Evolutionary conservation across 768 basidiomycete genomes (phyloP).

Genomic region (Termitomyces titanicus): DNA sequence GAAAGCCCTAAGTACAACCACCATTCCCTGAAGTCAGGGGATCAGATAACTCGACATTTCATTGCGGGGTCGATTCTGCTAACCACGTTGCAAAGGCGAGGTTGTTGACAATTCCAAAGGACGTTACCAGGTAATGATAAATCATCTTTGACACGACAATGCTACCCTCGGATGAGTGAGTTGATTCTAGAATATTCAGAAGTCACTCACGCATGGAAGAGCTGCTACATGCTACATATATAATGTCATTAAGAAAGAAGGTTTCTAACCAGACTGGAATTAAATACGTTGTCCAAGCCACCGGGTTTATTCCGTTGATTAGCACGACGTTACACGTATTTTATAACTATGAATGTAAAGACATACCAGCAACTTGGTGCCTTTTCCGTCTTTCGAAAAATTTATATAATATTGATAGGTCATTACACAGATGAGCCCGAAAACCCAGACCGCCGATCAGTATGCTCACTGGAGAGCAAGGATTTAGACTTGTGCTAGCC

Average conservation of each 20-base stretch:
- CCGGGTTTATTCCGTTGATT: not conserved
- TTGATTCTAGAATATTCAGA: too few species aligned
- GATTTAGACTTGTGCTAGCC: not conserved
- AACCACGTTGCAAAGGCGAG: not conserved
- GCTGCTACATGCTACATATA: not conserved
- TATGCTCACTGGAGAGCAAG: not conserved
- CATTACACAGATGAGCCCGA: constrained; percentile 1
- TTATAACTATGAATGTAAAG: not conserved
- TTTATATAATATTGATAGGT: constrained; percentile 4
- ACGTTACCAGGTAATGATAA: not conserved
- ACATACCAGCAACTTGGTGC: constrained; percentile 2
- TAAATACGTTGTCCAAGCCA: constrained; percentile 2
- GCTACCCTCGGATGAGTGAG: not conserved
- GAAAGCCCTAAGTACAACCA: not conserved
- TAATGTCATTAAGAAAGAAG: too few species aligned
- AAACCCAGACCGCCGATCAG: not conserved
- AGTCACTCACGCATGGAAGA: constrained; percentile 1
- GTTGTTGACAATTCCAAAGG: not conserved
- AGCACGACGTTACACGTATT: too few species aligned
- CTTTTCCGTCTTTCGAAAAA: not conserved
- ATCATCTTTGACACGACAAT: not conserved
- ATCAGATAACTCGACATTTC: not conserved
- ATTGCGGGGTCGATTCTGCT: not conserved
- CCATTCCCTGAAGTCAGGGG: not conserved
- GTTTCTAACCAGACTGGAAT: not conserved